Evolutionary conservation across 2,329 filamentous ascomycete genomes (phyloP).

Genomic region (Tolypocladium ovalisporum): DNA sequence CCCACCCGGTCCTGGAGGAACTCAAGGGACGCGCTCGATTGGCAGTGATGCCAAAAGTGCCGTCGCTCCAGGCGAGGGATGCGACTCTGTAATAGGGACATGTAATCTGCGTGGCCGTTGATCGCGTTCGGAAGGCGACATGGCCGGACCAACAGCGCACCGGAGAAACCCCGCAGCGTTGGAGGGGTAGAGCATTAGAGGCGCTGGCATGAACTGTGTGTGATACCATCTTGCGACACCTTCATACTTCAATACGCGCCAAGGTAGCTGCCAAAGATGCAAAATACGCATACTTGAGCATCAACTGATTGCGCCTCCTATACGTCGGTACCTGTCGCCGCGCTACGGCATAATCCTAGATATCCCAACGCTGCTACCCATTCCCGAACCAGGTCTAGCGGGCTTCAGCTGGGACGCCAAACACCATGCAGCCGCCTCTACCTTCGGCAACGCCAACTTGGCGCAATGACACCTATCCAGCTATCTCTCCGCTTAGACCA

Average conservation of each 20-base stretch:
- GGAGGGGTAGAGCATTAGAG: too few relatives aligned
- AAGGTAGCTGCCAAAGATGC: too few relatives aligned
- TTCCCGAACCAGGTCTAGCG: neutral
- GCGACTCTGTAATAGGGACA: neutral
- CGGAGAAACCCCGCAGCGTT: neutral
- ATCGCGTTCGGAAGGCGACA: neutral
- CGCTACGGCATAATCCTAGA: too few relatives aligned
- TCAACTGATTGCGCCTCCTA: too few relatives aligned
- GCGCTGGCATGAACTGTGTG: neutral
- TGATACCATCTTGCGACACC: neutral
- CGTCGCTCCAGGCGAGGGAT: neutral
- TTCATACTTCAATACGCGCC: neutral
- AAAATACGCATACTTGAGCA: neutral
- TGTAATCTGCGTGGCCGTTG: neutral
- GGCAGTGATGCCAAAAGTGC: neutral
- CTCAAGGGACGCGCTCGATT: neutral
- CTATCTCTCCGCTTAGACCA: neutral
- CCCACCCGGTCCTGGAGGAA: neutral
- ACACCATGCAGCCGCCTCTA: neutral
- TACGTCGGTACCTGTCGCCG: too few relatives aligned
- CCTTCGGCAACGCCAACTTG: neutral
- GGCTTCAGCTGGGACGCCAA: neutral
- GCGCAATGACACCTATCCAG: neutral
- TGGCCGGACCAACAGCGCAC: neutral
- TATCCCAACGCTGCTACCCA: too few relatives aligned